Conservation (phyloP, 345 rosid genomes). For the Ceriops zippeliana region DNA sequence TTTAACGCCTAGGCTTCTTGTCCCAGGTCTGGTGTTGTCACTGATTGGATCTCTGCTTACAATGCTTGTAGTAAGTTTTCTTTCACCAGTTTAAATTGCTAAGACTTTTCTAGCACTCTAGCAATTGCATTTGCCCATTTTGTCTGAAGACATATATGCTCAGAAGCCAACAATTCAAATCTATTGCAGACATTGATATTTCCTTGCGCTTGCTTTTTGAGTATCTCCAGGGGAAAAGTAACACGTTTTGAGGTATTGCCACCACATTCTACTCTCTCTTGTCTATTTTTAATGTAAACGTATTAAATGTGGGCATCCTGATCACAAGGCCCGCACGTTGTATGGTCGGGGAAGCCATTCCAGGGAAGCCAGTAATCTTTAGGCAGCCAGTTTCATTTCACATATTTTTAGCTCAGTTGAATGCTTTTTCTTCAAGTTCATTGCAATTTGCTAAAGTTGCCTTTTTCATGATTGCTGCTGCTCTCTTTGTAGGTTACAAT, state of each 20-base stretch:
- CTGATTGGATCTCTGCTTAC: constrained; percentile 83
- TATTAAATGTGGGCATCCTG: no score
- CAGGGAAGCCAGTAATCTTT: no score
- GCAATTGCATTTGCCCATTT: neutral
- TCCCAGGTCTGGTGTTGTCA: constrained; percentile 76
- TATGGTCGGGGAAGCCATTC: no score
- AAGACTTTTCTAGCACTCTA: neutral
- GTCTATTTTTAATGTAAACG: neutral
- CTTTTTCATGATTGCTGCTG: neutral
- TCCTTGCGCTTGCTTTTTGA: constrained; percentile 86
- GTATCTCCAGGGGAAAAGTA: constrained; percentile 60
- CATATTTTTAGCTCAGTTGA: neutral
- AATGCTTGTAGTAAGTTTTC: constrained; percentile 80
- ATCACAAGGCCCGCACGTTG: no score
- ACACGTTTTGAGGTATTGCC: constrained; percentile 52
- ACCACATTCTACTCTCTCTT: neutral
- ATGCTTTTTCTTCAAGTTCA: neutral
- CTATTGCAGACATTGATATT: constrained; percentile 74
- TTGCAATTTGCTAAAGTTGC: neutral
- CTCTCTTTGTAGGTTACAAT: constrained; percentile 36
- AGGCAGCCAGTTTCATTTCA: no score
- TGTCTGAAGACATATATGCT: neutral
- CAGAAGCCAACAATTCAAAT: neutral
- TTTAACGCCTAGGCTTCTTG: neutral
- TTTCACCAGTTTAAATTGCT: no score